These are phyloP conservation scores for Globisporangium lucens DNA, from an alignment of 352 stramenopile genomes.

Conservation along the genomic window DNA sequence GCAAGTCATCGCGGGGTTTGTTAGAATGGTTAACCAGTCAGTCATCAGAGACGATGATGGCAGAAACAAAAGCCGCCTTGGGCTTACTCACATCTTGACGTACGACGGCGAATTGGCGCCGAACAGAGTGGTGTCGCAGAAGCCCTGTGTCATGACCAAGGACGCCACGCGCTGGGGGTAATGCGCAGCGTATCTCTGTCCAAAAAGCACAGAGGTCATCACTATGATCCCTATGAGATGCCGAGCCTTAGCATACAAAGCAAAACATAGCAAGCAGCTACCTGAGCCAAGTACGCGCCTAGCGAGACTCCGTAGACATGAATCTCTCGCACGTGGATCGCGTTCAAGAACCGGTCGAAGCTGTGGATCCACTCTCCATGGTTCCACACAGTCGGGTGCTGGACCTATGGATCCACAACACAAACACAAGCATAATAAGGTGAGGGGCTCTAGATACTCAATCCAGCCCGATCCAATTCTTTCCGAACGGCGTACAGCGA, in stretches of 20 bases:
- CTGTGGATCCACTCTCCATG: constrained; percentile 81
- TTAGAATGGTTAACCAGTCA: not conserved
- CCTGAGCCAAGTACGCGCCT: constrained; percentile 68
- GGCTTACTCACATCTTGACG: constrained; percentile 41
- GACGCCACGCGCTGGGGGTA: constrained; percentile 62
- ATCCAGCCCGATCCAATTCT: not conserved
- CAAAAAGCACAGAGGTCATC: not conserved
- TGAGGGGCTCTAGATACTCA: not conserved
- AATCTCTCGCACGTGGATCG: constrained; percentile 48
- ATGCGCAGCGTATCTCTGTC: constrained; percentile 48
- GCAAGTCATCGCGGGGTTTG: too few relatives aligned
- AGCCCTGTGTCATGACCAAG: constrained; percentile 62
- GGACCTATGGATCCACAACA: constrained; percentile 28
- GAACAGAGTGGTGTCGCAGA: constrained; percentile 50
- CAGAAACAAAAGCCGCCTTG: not conserved
- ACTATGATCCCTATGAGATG: not conserved
- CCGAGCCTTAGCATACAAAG: not conserved
- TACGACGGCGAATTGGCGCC: constrained; percentile 37
- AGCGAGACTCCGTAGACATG: constrained; percentile 73
- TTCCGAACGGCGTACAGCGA: constrained; percentile 31
- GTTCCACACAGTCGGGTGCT: constrained; percentile 72
- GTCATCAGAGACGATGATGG: too few relatives aligned
- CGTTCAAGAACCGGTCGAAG: constrained; percentile 76
- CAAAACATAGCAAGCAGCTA: constrained; percentile 8
- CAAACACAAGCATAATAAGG: not conserved